Base-by-base conservation (phyloP, 129 eudicot genomes). In the Logfia minima region DNA sequence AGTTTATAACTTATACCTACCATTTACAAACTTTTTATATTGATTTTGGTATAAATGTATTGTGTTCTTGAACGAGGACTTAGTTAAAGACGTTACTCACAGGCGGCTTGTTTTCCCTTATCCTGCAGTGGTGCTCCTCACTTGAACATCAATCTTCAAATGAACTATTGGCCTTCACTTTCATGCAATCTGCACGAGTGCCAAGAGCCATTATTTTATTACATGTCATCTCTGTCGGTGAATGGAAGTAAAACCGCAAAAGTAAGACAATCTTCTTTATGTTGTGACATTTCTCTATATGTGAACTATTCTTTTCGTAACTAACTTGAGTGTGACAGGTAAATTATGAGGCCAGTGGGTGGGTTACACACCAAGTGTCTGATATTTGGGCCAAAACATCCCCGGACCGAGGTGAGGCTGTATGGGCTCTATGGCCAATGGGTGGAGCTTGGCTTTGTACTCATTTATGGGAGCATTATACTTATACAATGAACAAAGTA, bases 361-460 rank as follows among this genome's bases (percentile, higher is more conserved):
- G 98, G 98, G 98, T 92, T 56, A 78, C 72, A 35, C 98, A 92
- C 82, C 98, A 92, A 77, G 90, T 90, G 17, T 88, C 96, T 59
- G 98, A 92, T 81, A 77, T 92, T 45, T 92, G 98, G 98, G 98
- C 92, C 78, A 92, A 92, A 86, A 90, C 98, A 48, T 90, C 96
- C 8, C 92, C 94, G 6, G 94, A 88, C 72, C 86, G 88, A 32
- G 98, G 98, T 55, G 80, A 88, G 72, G 90, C 96, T 17, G 90
- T 88, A 52, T 92, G 98, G 98, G 92, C 96, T 70, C 68, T 90
- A 61, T 92, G 98, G 98, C 98, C 86, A 51, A 92, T 92, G 96
- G 98, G 98, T 34, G 98, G 98, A 48, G 94, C 98, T 56, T 92
- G 98, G 98, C 94, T 92, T 67, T 90, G 94, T 83, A 90, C 98